phyloP scores from a whole-genome alignment of 73 alveolate species.

The Tetrahymena borealis region DNA sequence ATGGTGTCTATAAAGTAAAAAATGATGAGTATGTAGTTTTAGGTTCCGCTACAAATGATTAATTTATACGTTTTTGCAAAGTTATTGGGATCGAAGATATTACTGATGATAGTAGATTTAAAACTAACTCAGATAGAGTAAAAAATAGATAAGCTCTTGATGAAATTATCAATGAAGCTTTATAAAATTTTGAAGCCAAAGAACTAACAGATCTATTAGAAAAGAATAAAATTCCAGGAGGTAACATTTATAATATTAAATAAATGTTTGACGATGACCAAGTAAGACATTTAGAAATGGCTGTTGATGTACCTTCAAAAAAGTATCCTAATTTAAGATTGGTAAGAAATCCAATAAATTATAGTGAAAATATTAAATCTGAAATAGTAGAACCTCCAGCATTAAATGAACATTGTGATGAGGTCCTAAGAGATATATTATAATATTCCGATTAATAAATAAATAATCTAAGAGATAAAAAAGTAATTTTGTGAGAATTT shows the following conservation, averaged over 20 bases:
- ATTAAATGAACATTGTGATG: conserved; percentile 57
- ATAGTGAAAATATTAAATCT: conserved; percentile 16
- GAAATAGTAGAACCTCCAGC: conserved; percentile 51
- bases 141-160: conserved; percentile 37
- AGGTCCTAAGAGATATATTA: not conserved
- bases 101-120: conserved; percentile 33
- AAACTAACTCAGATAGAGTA: conserved; percentile 19
- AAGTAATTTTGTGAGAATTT: not conserved
- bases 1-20: conserved; percentile 42
- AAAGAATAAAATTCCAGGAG: conserved; percentile 46
- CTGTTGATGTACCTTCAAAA: conserved; percentile 12
- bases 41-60: conserved; percentile 71
- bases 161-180: conserved; percentile 19
- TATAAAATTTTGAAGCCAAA: conserved; percentile 21
- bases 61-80: conserved; percentile 45
- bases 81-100: conserved; percentile 37
- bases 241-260: conserved; percentile 40
- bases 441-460: not conserved
- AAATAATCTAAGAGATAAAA: not conserved
- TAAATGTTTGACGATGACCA: conserved; percentile 33
- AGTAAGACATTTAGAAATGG: conserved; percentile 23
- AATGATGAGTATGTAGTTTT: conserved; percentile 54
- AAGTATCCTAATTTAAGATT: conserved; percentile 29
- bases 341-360: conserved; percentile 38
- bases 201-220: conserved; percentile 38